Evolutionary conservation across 2,329 filamentous ascomycete genomes (phyloP), one percentile per base, ranked within the genome.

Genomic region (Alternaria infectoria): DNA sequence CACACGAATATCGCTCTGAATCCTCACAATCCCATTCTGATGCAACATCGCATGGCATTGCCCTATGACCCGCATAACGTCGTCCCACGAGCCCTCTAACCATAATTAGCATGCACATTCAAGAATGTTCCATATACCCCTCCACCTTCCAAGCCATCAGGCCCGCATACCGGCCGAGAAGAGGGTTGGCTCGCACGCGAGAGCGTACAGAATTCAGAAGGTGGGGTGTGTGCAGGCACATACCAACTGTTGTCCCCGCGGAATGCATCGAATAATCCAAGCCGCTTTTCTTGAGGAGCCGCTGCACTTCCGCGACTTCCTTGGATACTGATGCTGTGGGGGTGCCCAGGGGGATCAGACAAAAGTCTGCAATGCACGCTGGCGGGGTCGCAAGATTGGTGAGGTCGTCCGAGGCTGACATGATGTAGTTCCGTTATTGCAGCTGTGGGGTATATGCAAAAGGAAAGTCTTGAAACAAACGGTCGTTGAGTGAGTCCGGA

Each of bases 221-320:
- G 40, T 40, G 30, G 30, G 21, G 28, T 54, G 28, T 21, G 49
- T 28, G 21, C 40, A 28, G 19, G 64, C 11, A 54, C 89, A 62
- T 83, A 96, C 93, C 93, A 59, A 98, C 87, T 0, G 95, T 98
- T 0, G 95, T 97, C 12, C 95, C 96, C 3, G 93, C 94, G 25
- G 92, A 94, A 81, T 98, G 95, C 93, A 98, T 96, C 50, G 87
- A 89, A 78, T 94, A 95, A 68, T 88, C 90, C 66, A 98, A 80
- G 2, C 93, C 93, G 71, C 91, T 96, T 57, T 88, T 89, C 80
- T 91, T 89, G 73, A 99, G 86, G 36, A 98, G 85, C 61, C 90
- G 89, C 83, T 98, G 95, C 40, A 98, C 93, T 67, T 91, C 90
- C 32, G 95, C 95, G 28, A 99, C 89, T 78, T 98, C 92, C 58